Evolutionary conservation across 805 yeast genomes (phyloP).

Genomic region (Candida berthetii): DNA sequence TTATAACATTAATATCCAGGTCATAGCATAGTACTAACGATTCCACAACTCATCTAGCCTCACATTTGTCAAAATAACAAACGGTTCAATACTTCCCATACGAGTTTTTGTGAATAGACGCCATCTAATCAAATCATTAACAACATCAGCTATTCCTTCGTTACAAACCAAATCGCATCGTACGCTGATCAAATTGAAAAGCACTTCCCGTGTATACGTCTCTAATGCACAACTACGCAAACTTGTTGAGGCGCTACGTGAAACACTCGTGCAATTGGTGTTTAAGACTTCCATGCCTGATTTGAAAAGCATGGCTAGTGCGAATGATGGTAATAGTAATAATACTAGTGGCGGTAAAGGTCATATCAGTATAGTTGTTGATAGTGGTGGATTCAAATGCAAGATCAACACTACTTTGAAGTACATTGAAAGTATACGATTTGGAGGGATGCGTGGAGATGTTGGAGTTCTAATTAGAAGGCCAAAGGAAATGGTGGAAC

Average conservation of each 20-base stretch:
- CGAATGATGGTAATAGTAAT: background rate
- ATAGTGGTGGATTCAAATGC: conserved; percentile 14
- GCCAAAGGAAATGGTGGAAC: conserved; percentile 3
- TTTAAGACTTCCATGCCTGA: conserved; percentile 9
- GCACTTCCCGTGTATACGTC: conserved; percentile 9
- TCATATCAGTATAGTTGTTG: conserved; percentile 4
- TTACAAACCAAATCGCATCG: conserved; percentile 11
- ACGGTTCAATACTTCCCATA: conserved; percentile 5
- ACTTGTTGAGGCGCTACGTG: conserved; percentile 9
- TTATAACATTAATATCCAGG: no score
- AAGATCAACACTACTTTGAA: conserved; percentile 5
- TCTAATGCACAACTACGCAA: conserved; percentile 14
- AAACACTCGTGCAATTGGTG: conserved; percentile 7
- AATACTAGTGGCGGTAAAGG: conserved; percentile 3
- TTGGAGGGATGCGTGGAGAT: background rate
- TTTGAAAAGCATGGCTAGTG: background rate
- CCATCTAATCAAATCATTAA: conserved; percentile 6
- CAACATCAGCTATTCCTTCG: conserved; percentile 11
- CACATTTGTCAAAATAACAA: conserved; percentile 9
- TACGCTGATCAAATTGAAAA: conserved; percentile 10
- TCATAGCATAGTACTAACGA: no score
- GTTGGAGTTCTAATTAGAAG: conserved; percentile 6
- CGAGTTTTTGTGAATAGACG: conserved; percentile 13
- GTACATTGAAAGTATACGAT: conserved; percentile 2
- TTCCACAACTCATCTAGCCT: conserved; percentile 7